These are phyloP conservation scores for Massariosphaeria phaeospora DNA, from an alignment of 495 filamentous ascomycete species.

Conservation along the genomic window DNA sequence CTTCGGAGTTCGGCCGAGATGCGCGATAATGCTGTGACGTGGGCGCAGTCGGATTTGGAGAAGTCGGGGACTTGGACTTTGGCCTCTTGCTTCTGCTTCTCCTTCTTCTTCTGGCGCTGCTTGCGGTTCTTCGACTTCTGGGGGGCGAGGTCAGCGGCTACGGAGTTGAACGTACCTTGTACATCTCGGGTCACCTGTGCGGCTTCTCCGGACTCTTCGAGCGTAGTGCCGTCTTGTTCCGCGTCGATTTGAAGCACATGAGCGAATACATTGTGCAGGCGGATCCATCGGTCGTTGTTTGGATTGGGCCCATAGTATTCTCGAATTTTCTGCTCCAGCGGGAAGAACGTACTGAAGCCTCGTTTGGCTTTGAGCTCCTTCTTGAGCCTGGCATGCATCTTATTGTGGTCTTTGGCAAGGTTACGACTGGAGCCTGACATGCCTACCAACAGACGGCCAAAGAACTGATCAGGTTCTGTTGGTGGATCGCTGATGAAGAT, in stretches of 20 bases:
- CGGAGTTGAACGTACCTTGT: background rate
- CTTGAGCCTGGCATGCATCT: background rate
- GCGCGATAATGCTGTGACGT: background rate
- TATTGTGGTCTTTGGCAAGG: background rate
- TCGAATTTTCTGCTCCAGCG: slow-evolving; percentile 2
- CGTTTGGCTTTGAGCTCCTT: slow-evolving; percentile 2
- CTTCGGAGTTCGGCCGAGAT: background rate
- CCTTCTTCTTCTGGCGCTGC: background rate
- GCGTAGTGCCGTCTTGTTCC: background rate
- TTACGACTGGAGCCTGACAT: background rate
- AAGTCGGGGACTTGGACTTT: slow-evolving; percentile 1
- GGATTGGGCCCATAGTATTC: background rate
- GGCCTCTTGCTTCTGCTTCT: background rate
- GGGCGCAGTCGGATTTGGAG: background rate
- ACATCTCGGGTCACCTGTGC: no score
- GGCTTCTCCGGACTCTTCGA: background rate
- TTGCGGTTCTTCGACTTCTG: background rate
- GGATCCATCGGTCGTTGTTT: slow-evolving; percentile 6
- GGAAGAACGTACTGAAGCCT: background rate
- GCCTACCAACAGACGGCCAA: background rate
- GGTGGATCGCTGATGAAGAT: slow-evolving; percentile 14
- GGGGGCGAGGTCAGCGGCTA: background rate
- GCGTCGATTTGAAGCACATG: background rate
- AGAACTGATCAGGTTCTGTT: background rate
- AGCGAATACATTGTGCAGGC: slow-evolving; percentile 11